Evolutionary conservation across 257 asterid species (phyloP), one percentile per base, ranked within the genome.

Genomic region (Solanum bukasovii): DNA sequence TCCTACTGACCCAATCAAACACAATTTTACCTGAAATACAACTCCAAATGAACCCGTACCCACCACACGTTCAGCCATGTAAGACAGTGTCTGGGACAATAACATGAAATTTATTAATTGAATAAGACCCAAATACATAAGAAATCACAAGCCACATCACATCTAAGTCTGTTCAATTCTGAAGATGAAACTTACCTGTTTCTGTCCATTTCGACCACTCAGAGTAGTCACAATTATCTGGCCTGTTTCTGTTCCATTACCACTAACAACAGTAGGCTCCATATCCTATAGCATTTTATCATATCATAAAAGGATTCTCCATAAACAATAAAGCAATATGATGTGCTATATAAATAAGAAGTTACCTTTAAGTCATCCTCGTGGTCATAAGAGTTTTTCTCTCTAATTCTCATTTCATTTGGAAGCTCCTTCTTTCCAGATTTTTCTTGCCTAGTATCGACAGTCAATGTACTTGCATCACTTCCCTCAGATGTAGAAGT

Each of bases 11-110:
- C 83, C 25, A 59, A 65, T n/a, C 49, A 86, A 29, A 73, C 78
- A 35, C 86, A 42, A 35, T 29, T 72, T 59, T 81, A 95, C 98
- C 96, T 95, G 98, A 90, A 94, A 95, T 52, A 95, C 98, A 46
- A 94, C 96, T 89, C 97, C 98, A 46, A 95, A 95, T 78, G 98
- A 95, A 79, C 98, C 98, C 87, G 95, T 94, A 6, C 98, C 98
- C 86, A 93, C 98, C 35, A 93, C 92, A 29, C 95, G 97, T 93
- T 95, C 98, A 27, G 98, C 98, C 97, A 95, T 94, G 78, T 94
- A 94, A 93, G 98, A 94, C 83, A 95, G 91, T n/a, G 95, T 94
- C 98, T 95, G 91, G 61, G 44, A 88, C n/a, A 81, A 79, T 23
- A 34, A 61, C 16, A 77, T 35, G 21, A 68, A 40, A 21, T 37